These are phyloP conservation scores for Kwoniella mangroviensis DNA, from an alignment of 768 basidiomycete genomes.

Conservation along the genomic window DNA sequence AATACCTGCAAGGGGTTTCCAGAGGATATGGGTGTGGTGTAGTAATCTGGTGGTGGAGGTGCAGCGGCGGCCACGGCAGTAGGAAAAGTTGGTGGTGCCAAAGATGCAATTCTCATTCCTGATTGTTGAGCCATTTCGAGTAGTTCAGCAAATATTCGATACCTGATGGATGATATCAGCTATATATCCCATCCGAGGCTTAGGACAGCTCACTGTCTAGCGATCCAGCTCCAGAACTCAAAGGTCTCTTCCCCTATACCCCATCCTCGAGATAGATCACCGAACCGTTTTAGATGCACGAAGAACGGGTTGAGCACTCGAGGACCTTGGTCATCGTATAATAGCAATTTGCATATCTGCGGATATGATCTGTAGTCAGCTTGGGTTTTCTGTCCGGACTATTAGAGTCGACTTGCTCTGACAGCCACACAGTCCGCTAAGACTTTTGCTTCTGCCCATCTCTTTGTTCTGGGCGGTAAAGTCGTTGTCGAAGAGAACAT, in stretches of 20 bases:
- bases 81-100: conserved; percentile 44
- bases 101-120: conserved; percentile 43
- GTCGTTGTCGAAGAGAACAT: conserved; percentile 89
- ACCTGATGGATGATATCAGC: conserved; percentile 60
- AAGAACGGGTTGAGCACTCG: conserved; percentile 81
- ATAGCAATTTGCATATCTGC: conserved; percentile 86
- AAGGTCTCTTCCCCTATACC: conserved; percentile 95
- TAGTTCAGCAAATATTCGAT: conserved; percentile 87
- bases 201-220: conserved; percentile 72
- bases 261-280: conserved; percentile 85
- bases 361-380: not conserved
- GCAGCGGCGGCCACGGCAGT: conserved; percentile 39
- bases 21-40: conserved; percentile 68
- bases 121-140: conserved; percentile 75
- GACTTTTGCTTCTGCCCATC: conserved; percentile 98
- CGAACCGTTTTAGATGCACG: conserved; percentile 80
- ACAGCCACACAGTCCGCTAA: conserved; percentile 90
- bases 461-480: conserved; percentile 87
- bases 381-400: not conserved
- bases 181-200: not conserved
- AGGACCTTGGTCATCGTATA: conserved; percentile 86
- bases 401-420: conserved; percentile 65
- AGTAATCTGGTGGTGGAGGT: conserved; percentile 62
- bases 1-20: conserved; percentile 79
- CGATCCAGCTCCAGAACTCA: conserved; percentile 97